These are phyloP conservation scores for Coemansia umbellata DNA, from an alignment of 192 early-diverging fungal species.

Conservation along the genomic window DNA sequence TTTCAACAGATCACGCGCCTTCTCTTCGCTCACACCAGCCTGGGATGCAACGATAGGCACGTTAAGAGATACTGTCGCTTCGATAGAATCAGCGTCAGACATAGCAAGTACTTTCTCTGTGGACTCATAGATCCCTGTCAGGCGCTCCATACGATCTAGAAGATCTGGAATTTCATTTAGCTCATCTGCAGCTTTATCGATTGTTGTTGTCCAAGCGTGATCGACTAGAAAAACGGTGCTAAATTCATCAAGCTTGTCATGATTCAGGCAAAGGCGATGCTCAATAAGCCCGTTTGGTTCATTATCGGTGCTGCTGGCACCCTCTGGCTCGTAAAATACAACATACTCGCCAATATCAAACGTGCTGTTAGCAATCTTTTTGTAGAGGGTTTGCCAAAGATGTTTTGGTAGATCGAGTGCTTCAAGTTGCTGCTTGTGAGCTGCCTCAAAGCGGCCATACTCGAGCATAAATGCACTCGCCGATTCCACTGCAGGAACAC, in stretches of 20 bases:
- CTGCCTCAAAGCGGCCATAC: slow-evolving; percentile 42
- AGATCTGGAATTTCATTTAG: slow-evolving; percentile 54
- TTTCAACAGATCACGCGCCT: slow-evolving; percentile 56
- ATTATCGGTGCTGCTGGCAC: too few relatives aligned
- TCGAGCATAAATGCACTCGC: slow-evolving; percentile 30
- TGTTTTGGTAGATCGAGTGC: slow-evolving; percentile 30
- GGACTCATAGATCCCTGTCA: slow-evolving; percentile 58
- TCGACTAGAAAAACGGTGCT: slow-evolving; percentile 68
- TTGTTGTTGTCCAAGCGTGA: slow-evolving; percentile 69
- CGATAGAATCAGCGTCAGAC: slow-evolving; percentile 26
- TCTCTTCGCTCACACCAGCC: slow-evolving; percentile 52
- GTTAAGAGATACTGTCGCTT: slow-evolving; percentile 27
- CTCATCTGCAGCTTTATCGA: slow-evolving; percentile 53
- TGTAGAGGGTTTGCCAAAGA: slow-evolving; percentile 37
- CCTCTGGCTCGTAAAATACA: slow-evolving; percentile 13
- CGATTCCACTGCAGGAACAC: slow-evolving; percentile 15
- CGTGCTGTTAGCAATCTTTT: slow-evolving; percentile 21
- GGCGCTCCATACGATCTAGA: slow-evolving; percentile 58
- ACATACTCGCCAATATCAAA: slow-evolving; percentile 44
- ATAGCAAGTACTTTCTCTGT: slow-evolving; percentile 25
- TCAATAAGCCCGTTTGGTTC: slow-evolving; percentile 8
- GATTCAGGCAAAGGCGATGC: slow-evolving; percentile 20
- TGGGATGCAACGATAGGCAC: slow-evolving; percentile 58
- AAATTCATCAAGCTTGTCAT: slow-evolving; percentile 20
- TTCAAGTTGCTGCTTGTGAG: slow-evolving; percentile 43